phyloP scores from a whole-genome alignment of 2,329 filamentous ascomycete genomes.

The Alternaria triticina region DNA sequence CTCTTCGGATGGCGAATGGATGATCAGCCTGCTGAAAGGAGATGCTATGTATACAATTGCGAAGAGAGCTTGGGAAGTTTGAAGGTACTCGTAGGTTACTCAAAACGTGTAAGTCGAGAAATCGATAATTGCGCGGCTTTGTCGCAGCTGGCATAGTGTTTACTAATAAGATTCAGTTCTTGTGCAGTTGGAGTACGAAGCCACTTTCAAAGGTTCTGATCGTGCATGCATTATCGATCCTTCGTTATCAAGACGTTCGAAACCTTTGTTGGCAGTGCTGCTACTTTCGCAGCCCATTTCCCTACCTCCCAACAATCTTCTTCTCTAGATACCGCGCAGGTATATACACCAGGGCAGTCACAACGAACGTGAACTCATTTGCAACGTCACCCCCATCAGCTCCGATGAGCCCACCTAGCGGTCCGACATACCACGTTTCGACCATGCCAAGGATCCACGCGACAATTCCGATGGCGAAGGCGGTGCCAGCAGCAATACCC shows the following conservation, averaged over 20 bases:
- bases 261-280: not conserved
- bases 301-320: conserved; percentile 30
- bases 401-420: conserved; percentile 36
- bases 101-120: not conserved
- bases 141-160: not conserved
- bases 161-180: not conserved
- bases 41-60: not conserved
- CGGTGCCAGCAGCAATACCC: conserved; percentile 50
- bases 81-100: not conserved
- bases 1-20: not conserved
- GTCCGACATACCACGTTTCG: conserved; percentile 62
- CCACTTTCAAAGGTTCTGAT: not conserved
- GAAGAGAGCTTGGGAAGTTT: not conserved
- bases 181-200: not conserved
- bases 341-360: conserved; percentile 39
- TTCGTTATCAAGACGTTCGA: not conserved
- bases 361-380: conserved; percentile 34
- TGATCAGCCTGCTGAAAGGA: not conserved
- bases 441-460: conserved; percentile 65
- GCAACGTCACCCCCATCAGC: conserved; percentile 36
- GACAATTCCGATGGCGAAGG: conserved; percentile 49
- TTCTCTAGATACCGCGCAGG: conserved; percentile 36
- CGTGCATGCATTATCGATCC: not conserved
- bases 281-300: not conserved
- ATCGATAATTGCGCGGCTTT: not conserved